phyloP scores from a whole-genome alignment of 75 land plant genomes.

The Sequoia sempervirens region DNA sequence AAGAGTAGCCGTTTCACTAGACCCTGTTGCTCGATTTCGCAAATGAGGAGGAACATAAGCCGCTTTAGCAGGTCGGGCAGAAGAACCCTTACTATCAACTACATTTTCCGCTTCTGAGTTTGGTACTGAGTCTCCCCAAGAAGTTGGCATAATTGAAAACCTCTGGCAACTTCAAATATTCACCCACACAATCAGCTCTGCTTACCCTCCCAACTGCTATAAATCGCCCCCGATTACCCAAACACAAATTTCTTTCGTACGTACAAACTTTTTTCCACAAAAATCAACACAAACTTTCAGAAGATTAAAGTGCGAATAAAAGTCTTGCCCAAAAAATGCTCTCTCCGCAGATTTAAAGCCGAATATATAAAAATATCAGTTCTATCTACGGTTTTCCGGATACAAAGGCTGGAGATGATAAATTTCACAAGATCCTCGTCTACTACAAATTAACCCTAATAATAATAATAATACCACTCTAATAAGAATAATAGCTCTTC shows the following conservation, averaged over 20 bases:
- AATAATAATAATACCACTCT: neutral
- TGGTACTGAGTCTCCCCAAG: constrained; percentile 49
- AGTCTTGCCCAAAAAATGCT: too few relatives aligned
- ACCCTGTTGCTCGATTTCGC: constrained; percentile 39
- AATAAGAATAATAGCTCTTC: neutral
- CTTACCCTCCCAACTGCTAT: neutral
- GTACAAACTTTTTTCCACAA: neutral
- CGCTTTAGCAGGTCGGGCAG: constrained; percentile 18
- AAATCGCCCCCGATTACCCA: neutral
- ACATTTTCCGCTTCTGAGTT: constrained; percentile 39
- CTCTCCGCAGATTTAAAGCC: too few relatives aligned
- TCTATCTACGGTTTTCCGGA: too few relatives aligned
- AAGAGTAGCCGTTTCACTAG: constrained; percentile 9
- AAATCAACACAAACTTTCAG: neutral
- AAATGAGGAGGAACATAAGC: constrained; percentile 86
- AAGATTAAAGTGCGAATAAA: too few relatives aligned
- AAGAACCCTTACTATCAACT: constrained; percentile 8
- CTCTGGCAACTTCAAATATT: too few relatives aligned
- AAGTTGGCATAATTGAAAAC: too few relatives aligned
- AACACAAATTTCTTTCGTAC: neutral
- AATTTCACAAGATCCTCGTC: neutral
- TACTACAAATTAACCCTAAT: neutral
- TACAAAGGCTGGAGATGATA: neutral
- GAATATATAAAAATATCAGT: too few relatives aligned
- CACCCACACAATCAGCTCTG: neutral